phyloP scores from a whole-genome alignment of 2,329 filamentous ascomycete species.

The Alternaria infectoria region DNA sequence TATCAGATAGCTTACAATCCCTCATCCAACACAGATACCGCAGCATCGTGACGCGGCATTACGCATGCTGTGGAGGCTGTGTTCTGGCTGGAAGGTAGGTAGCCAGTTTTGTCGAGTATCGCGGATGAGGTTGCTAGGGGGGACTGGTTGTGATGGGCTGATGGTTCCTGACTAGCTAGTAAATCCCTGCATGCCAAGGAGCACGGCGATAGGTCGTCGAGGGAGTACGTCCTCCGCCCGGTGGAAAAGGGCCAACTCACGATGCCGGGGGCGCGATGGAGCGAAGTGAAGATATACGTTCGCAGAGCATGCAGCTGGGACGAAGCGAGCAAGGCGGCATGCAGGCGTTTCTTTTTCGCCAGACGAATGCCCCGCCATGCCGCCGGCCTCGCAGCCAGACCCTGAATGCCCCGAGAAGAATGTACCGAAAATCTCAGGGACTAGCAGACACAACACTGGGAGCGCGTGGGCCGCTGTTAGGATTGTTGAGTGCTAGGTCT shows the following conservation, averaged over 20 bases:
- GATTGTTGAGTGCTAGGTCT: slow-evolving; percentile 34
- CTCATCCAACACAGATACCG: background rate
- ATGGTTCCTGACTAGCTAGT: slow-evolving; percentile 6
- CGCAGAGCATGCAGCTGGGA: background rate
- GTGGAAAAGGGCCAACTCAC: background rate
- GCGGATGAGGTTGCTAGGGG: slow-evolving; percentile 1
- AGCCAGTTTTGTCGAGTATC: background rate
- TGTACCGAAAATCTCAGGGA: slow-evolving; percentile 5
- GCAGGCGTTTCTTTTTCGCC: background rate
- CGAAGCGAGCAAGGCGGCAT: background rate
- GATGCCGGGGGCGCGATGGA: background rate
- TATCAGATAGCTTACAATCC: background rate
- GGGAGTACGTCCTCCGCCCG: background rate
- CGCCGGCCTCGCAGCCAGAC: slow-evolving; percentile 4
- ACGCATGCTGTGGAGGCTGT: slow-evolving; percentile 1
- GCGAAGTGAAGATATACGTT: background rate
- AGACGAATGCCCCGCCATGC: background rate
- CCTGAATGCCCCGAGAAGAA: slow-evolving; percentile 10
- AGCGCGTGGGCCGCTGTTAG: slow-evolving; percentile 29
- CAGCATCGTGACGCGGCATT: background rate
- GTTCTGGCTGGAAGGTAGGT: background rate
- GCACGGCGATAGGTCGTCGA: slow-evolving; percentile 2
- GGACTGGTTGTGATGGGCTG: slow-evolving; percentile 1
- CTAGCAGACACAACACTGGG: slow-evolving; percentile 3
- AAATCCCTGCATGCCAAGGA: slow-evolving; percentile 11